Evolutionary conservation across 1,284 basidiomycete species (phyloP).

Genomic region (Stereum hirsutum): DNA sequence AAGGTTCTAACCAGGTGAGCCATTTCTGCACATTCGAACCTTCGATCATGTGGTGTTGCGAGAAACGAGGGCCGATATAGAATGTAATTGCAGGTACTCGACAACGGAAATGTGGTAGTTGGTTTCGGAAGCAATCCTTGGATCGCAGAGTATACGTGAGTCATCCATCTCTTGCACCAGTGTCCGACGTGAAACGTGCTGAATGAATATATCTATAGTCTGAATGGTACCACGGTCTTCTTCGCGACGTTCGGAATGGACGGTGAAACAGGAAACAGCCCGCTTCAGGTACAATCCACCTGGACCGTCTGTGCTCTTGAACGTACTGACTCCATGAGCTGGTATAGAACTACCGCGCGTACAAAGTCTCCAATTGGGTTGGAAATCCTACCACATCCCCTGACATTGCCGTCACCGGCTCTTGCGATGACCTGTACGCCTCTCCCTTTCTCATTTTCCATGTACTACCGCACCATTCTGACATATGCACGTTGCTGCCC

Average conservation of each 20-base stretch:
- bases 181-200: too few species aligned
- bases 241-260: not conserved
- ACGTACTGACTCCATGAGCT: not conserved
- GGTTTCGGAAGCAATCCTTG: not conserved
- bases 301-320: not conserved
- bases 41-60: too few species aligned
- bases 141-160: not conserved
- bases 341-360: not conserved
- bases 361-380: not conserved
- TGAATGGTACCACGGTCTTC: not conserved
- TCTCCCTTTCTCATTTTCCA: not conserved
- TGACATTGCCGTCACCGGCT: not conserved
- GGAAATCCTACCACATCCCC: not conserved
- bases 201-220: not conserved
- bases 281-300: not conserved
- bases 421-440: not conserved
- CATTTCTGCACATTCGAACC: too few species aligned
- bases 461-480: not conserved
- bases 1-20: not conserved
- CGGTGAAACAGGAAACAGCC: not conserved
- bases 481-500: not conserved
- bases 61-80: too few species aligned
- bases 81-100: too few species aligned
- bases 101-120: not conserved
- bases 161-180: too few species aligned